Conservation (phyloP, 2,329 filamentous ascomycete genomes). For the Akanthomyces lecanii region DNA sequence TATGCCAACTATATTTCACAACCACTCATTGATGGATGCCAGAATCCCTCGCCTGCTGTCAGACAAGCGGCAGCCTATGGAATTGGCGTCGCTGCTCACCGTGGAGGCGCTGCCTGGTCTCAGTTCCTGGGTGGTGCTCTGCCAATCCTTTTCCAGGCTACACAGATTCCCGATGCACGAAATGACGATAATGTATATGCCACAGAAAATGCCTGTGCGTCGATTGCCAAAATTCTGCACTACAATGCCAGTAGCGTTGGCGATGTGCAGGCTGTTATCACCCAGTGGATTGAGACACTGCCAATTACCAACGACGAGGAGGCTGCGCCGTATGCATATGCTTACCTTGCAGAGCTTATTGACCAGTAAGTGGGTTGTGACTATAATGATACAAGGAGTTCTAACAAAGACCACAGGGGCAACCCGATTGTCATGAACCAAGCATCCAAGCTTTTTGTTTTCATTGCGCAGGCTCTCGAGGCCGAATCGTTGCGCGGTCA, state of each 20-base stretch:
- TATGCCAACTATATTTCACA: conserved; percentile 84
- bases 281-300: conserved; percentile 86
- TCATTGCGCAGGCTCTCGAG: conserved; percentile 83
- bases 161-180: conserved; percentile 73
- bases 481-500: conserved; percentile 84
- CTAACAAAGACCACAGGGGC: conserved; percentile 55
- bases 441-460: conserved; percentile 76
- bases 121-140: conserved; percentile 79
- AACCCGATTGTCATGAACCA: conserved; percentile 76
- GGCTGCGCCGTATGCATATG: conserved; percentile 92
- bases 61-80: conserved; percentile 95
- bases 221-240: conserved; percentile 94
- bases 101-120: conserved; percentile 81
- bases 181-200: conserved; percentile 94
- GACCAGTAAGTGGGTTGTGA: conserved; percentile 70
- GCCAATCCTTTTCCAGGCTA: conserved; percentile 79
- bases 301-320: conserved; percentile 95
- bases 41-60: conserved; percentile 82
- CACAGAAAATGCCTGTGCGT: conserved; percentile 94
- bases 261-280: conserved; percentile 70
- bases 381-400: conserved; percentile 5
- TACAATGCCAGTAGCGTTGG: conserved; percentile 75
- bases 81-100: conserved; percentile 90
- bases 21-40: conserved; percentile 81
- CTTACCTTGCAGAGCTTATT: conserved; percentile 85